Evolutionary conservation across 2,329 filamentous ascomycete genomes (phyloP).

Genomic region (Penicillium hesseltinei): DNA sequence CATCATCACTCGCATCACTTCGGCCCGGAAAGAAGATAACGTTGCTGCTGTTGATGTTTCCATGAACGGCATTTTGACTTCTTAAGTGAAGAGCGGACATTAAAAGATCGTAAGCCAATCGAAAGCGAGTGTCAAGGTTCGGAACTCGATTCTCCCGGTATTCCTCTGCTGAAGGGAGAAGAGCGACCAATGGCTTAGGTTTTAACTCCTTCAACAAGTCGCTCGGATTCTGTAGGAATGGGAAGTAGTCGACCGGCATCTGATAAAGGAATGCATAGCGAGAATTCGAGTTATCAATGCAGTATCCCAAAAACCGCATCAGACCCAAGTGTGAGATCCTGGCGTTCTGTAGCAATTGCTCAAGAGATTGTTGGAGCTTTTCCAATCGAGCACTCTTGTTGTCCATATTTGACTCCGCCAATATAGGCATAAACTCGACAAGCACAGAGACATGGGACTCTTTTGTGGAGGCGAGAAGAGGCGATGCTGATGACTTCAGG

Average conservation of each 20-base stretch:
- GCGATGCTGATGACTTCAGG: conserved; percentile 40
- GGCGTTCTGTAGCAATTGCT: conserved; percentile 43
- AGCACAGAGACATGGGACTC: conserved; percentile 41
- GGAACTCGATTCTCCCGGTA: conserved; percentile 43
- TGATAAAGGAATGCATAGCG: conserved; percentile 62
- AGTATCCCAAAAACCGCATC: conserved; percentile 52
- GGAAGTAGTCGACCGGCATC: conserved; percentile 51
- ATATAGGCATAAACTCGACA: conserved; percentile 44
- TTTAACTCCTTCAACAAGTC: conserved; percentile 38
- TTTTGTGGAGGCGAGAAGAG: conserved; percentile 31
- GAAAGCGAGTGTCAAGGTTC: conserved; percentile 62
- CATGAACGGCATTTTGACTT: conserved; percentile 56
- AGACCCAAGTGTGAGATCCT: conserved; percentile 43
- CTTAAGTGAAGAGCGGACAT: conserved; percentile 58
- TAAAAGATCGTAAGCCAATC: conserved; percentile 59
- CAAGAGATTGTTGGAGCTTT: conserved; percentile 38
- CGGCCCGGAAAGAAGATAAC: conserved; percentile 55
- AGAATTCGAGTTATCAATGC: conserved; percentile 55
- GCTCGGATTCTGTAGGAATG: conserved; percentile 42
- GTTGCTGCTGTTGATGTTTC: conserved; percentile 65
- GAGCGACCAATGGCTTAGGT: conserved; percentile 43
- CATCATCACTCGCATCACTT: conserved; percentile 34
- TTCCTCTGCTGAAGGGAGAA: conserved; percentile 44
- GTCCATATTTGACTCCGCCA: conserved; percentile 34
- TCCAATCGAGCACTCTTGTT: conserved; percentile 30